These are phyloP conservation scores for Exidia glandulosa DNA, from an alignment of 768 basidiomycete genomes.

Conservation along the genomic window DNA sequence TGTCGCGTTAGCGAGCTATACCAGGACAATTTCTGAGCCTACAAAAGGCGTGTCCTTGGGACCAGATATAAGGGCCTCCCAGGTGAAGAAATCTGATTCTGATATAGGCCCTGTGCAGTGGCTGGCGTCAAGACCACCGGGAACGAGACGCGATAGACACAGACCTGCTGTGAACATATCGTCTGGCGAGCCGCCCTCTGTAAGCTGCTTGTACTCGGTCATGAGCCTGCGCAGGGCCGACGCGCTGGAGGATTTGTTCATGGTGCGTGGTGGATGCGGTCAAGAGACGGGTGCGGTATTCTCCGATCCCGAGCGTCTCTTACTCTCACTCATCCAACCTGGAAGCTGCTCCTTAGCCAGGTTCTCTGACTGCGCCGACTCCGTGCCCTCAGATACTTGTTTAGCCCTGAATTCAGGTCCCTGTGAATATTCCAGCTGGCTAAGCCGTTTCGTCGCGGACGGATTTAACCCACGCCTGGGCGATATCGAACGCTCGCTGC, in stretches of 20 bases:
- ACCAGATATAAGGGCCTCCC: slow-evolving; percentile 91
- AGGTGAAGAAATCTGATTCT: slow-evolving; percentile 89
- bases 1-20: background rate
- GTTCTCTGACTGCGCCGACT: too few relatives aligned
- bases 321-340: too few relatives aligned
- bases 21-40: slow-evolving; percentile 16
- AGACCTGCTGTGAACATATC: slow-evolving; percentile 88
- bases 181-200: slow-evolving; percentile 76
- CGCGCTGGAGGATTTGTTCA: slow-evolving; percentile 15
- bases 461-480: too few relatives aligned
- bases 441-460: too few relatives aligned
- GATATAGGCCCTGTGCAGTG: slow-evolving; percentile 63
- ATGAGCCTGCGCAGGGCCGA: slow-evolving; percentile 80
- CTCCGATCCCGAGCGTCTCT: too few relatives aligned
- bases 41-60: slow-evolving; percentile 94
- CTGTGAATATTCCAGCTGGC: too few relatives aligned
- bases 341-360: too few relatives aligned
- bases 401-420: too few relatives aligned
- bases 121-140: background rate
- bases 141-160: slow-evolving; percentile 19
- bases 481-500: too few relatives aligned
- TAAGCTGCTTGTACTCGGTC: slow-evolving; percentile 87
- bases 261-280: too few relatives aligned
- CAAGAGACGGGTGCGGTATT: too few relatives aligned
- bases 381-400: too few relatives aligned